Base-by-base conservation (phyloP, 2,329 filamentous ascomycete species). In the Xylariaceae sp. region DNA sequence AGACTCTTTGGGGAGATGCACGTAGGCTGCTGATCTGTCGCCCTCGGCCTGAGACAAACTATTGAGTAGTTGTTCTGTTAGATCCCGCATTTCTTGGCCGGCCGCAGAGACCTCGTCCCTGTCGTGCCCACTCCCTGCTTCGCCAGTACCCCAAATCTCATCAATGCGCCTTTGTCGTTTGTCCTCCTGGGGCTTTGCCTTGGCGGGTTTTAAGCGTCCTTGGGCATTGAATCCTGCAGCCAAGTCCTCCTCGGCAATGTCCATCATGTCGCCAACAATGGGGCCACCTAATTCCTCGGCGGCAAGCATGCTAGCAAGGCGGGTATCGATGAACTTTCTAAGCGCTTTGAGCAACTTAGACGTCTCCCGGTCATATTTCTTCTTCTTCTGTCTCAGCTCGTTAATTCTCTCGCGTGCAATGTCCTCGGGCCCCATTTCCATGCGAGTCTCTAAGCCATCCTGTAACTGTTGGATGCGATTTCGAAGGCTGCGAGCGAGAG, bases 281-380 rank as follows among this genome's bases (percentile, higher is more conserved):
- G 90, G 89, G 0, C 90, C 89, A 6, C 90, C 90, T 1, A 91
- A 77, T 65, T 91, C 88, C 72, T 95, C 90, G 0, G 88, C 88
- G 5, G 89, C 89, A 43, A 95, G 76, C 83, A 92, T 88, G 2
- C 80, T 72, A 1, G 87, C 87, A 1, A 95, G 77, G 41, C 83
- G 79, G 43, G 82, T 74, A 58, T 88, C 81, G 54, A 92, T 85
- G 65, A 95, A 95, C 12, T 73, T 74, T 59, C 86, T 81, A 53
- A 95, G 77, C 0, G 81, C 77, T 54, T 78, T 79, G 53, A 87
- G 80, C 12, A 94, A 73, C 42, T 73, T 76, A 1, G 75, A 73
- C 1, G 84, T 86, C 60, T 86, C 80, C 50, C 69, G 73, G 54
- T 86, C 80, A 64, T 89, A 86, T 41, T 72, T 67, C 48, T 73